Percentiles rank a stretch among this genome's conserved stretches.
Conservation (phyloP, 768 basidiomycete species). For the Polyporus arcularius region DNA sequence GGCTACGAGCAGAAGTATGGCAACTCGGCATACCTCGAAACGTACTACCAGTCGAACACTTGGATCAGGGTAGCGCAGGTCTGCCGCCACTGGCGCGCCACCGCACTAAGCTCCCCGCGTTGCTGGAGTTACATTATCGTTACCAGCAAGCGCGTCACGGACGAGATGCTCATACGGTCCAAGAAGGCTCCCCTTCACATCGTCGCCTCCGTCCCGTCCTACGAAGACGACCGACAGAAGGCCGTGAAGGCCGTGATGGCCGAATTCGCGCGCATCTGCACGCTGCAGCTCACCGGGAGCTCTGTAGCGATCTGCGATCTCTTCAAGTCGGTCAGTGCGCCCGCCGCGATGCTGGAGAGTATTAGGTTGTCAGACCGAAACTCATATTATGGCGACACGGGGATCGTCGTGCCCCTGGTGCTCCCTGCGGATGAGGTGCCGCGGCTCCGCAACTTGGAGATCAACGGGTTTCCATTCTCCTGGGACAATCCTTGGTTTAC, state of each 20-base stretch:
- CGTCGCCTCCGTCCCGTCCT: background rate
- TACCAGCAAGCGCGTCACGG: background rate
- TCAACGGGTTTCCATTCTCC: background rate
- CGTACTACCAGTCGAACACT: background rate
- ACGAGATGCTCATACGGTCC: constrained; percentile 3
- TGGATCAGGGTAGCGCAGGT: constrained; percentile 11
- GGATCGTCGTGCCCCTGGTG: background rate
- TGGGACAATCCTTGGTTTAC: background rate
- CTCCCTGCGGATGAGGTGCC: background rate
- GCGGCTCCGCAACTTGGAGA: constrained; percentile 3
- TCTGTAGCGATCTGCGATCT: too few species aligned
- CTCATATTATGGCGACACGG: too few species aligned
- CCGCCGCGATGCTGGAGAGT: background rate
- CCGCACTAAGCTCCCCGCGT: constrained; percentile 9
- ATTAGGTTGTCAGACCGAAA: too few species aligned
- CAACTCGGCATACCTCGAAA: background rate
- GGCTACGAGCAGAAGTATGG: background rate
- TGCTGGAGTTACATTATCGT: constrained; percentile 12
- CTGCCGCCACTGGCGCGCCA: constrained; percentile 9
- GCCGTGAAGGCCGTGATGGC: background rate
- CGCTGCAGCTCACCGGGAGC: background rate
- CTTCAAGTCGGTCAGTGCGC: too few species aligned
- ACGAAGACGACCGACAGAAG: background rate
- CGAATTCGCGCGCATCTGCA: constrained; percentile 1
- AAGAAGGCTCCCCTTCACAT: constrained; percentile 13